Percentiles rank a stretch among this genome's conserved stretches.
phyloP scores from a whole-genome alignment of 495 filamentous ascomycete genomes.

The Penicillium bovifimosum region DNA sequence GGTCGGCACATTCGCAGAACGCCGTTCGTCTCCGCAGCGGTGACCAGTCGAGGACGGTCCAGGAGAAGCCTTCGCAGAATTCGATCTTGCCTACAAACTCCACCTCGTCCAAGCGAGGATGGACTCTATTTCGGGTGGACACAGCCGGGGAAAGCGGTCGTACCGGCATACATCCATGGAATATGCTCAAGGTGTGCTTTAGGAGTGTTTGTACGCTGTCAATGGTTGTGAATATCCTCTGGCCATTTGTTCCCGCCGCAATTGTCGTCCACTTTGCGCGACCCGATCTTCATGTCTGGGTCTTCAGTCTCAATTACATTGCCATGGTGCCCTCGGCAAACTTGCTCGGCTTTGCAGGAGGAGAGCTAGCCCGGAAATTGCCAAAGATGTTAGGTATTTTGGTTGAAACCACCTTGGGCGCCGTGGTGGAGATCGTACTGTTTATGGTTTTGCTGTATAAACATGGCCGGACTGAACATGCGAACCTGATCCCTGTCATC shows the following conservation, averaged over 20 bases:
- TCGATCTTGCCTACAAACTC: constrained; percentile 28
- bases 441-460: constrained; percentile 64
- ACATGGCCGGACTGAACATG: constrained; percentile 22
- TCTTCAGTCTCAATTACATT: constrained; percentile 68
- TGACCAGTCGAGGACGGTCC: neutral
- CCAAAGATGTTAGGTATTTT: constrained; percentile 74
- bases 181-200: constrained; percentile 58
- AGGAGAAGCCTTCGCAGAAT: constrained; percentile 14
- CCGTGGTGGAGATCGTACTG: constrained; percentile 75
- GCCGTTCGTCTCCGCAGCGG: neutral
- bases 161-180: constrained; percentile 52
- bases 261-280: constrained; percentile 59
- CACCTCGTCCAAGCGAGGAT: constrained; percentile 16
- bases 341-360: constrained; percentile 76
- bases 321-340: constrained; percentile 89
- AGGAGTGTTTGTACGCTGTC: constrained; percentile 51
- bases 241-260: constrained; percentile 68
- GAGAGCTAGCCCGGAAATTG: constrained; percentile 73
- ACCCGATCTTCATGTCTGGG: constrained; percentile 54
- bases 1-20: constrained; percentile 7
- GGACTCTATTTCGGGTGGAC: constrained; percentile 41
- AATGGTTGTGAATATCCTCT: constrained; percentile 61
- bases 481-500: constrained; percentile 62
- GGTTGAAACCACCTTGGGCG: constrained; percentile 69
- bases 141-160: constrained; percentile 63